Percentiles rank a stretch among this genome's conserved stretches.
Evolutionary conservation across 106 monocot species (phyloP).

Genomic region (Acorus gramineus): DNA sequence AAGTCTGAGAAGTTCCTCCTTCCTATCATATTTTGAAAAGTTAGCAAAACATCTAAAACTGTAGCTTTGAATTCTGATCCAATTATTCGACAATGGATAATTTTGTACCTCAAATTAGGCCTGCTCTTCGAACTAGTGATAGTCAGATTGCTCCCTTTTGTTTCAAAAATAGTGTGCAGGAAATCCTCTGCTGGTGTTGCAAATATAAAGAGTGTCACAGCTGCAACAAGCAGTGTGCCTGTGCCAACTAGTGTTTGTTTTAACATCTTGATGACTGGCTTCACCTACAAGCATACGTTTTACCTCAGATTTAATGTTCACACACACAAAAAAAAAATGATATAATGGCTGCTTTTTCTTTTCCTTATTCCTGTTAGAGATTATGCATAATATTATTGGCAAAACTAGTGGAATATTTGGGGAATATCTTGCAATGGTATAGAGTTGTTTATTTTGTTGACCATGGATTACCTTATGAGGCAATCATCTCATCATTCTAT

Average conservation of each 20-base stretch:
- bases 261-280: constrained; percentile 63
- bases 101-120: constrained; percentile 28
- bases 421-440: too few relatives aligned
- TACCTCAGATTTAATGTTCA: too few relatives aligned
- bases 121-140: constrained; percentile 24
- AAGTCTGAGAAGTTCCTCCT: constrained; percentile 42
- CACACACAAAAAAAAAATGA: too few relatives aligned
- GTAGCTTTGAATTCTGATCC: too few relatives aligned
- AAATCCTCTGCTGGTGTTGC: constrained; percentile 40
- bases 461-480: too few relatives aligned
- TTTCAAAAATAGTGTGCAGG: constrained; percentile 18
- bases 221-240: constrained; percentile 39
- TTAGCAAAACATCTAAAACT: background rate
- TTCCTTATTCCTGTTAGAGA: too few relatives aligned
- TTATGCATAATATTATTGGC: too few relatives aligned
- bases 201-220: constrained; percentile 42
- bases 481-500: too few relatives aligned
- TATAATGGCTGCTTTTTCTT: too few relatives aligned
- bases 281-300: constrained; percentile 20
- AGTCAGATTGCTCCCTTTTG: constrained; percentile 10
- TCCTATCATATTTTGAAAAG: constrained; percentile 16
- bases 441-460: too few relatives aligned
- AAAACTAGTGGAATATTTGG: too few relatives aligned
- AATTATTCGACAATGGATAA: background rate
- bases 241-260: constrained; percentile 58